These are phyloP conservation scores for Ophiostoma perfectum DNA, from an alignment of 2,329 filamentous ascomycete species.

Conservation along the genomic window DNA sequence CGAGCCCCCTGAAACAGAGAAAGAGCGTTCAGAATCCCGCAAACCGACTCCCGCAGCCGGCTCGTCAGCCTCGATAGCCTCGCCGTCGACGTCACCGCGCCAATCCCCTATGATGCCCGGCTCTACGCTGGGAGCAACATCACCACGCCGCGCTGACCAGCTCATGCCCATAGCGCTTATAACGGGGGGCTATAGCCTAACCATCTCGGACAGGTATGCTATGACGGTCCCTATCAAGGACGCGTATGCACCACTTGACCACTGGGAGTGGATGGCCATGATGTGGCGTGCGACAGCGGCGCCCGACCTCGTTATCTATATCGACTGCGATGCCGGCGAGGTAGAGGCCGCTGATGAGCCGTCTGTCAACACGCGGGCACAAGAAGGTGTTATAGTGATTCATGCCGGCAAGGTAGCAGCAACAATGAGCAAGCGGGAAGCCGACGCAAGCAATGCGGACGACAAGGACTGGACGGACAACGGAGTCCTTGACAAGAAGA, in stretches of 20 bases:
- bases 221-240: slow-evolving; percentile 69
- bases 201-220: slow-evolving; percentile 69
- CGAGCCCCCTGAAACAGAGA: background rate
- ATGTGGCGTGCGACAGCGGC: slow-evolving; percentile 84
- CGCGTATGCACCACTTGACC: slow-evolving; percentile 73
- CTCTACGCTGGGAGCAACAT: background rate
- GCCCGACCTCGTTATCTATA: slow-evolving; percentile 70
- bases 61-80: background rate
- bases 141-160: background rate
- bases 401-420: slow-evolving; percentile 35
- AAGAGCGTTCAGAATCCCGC: background rate
- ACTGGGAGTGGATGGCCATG: slow-evolving; percentile 97
- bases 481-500: slow-evolving; percentile 55
- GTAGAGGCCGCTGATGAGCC: background rate
- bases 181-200: slow-evolving; percentile 72
- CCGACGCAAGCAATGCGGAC: background rate
- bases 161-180: slow-evolving; percentile 62
- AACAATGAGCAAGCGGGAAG: slow-evolving; percentile 18
- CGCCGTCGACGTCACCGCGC: background rate
- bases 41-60: background rate
- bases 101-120: background rate
- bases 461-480: slow-evolving; percentile 3
- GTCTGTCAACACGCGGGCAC: slow-evolving; percentile 41
- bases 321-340: slow-evolving; percentile 16
- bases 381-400: slow-evolving; percentile 47